These are phyloP conservation scores for Lobosporangium transversale DNA, from an alignment of 192 early-diverging fungal species.

Conservation along the genomic window DNA sequence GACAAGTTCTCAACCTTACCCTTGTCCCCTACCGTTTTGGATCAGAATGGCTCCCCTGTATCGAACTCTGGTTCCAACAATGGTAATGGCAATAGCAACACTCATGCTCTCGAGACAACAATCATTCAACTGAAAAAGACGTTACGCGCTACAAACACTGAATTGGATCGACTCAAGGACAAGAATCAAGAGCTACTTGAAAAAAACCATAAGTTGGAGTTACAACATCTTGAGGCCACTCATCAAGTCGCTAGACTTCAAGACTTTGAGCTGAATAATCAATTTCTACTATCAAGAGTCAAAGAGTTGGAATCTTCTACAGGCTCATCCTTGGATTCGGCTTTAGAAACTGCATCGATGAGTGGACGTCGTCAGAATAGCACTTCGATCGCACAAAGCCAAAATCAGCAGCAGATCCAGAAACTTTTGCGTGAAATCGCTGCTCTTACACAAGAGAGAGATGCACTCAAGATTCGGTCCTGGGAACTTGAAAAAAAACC, in stretches of 20 bases:
- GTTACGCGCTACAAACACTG: slow-evolving; percentile 19
- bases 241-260: slow-evolving; percentile 40
- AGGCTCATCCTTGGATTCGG: slow-evolving; percentile 28
- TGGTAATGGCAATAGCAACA: background rate
- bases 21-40: slow-evolving; percentile 34
- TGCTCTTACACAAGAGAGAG: slow-evolving; percentile 27
- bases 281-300: slow-evolving; percentile 35
- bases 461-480: slow-evolving; percentile 40
- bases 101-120: background rate
- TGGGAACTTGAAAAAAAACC: slow-evolving; percentile 51
- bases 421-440: slow-evolving; percentile 32
- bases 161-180: slow-evolving; percentile 31
- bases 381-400: slow-evolving; percentile 3
- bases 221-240: slow-evolving; percentile 27
- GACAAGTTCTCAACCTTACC: slow-evolving; percentile 42
- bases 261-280: slow-evolving; percentile 41
- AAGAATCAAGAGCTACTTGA: slow-evolving; percentile 45
- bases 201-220: slow-evolving; percentile 37
- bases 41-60: slow-evolving; percentile 2
- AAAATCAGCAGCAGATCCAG: slow-evolving; percentile 20
- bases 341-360: slow-evolving; percentile 23
- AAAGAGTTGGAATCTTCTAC: slow-evolving; percentile 43
- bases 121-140: slow-evolving; percentile 25
- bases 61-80: no score
- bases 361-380: slow-evolving; percentile 15